These are phyloP conservation scores for Xylaria sp. DNA, from an alignment of 2,329 filamentous ascomycete species.

Conservation along the genomic window DNA sequence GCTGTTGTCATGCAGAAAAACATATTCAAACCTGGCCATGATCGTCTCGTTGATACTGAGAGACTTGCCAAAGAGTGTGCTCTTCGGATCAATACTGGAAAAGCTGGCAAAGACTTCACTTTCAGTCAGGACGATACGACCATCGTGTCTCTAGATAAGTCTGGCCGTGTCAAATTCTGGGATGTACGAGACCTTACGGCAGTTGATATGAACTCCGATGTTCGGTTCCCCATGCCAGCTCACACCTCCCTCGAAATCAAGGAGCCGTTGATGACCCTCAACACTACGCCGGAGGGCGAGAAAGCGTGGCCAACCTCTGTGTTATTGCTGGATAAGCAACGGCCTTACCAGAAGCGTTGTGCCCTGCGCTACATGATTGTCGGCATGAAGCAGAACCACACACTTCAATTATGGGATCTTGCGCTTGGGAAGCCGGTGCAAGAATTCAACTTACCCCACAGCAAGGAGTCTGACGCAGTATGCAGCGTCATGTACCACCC, in stretches of 20 bases:
- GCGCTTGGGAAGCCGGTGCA: conserved; percentile 94
- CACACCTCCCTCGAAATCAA: conserved; percentile 78
- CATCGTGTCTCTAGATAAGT: conserved; percentile 96
- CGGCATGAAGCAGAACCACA: conserved; percentile 99
- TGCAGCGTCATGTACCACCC: conserved; percentile 97
- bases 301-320: conserved; percentile 98
- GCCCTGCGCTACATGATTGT: conserved; percentile 96
- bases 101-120: conserved; percentile 97
- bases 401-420: conserved; percentile 97
- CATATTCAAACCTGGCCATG: conserved; percentile 70
- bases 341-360: conserved; percentile 88
- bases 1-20: conserved; percentile 70
- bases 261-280: conserved; percentile 85
- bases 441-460: conserved; percentile 95
- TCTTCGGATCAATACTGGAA: conserved; percentile 94
- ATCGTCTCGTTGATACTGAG: conserved; percentile 83
- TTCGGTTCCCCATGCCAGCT: conserved; percentile 62
- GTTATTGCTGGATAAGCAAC: conserved; percentile 93
- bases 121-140: conserved; percentile 97
- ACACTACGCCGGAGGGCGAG: conserved; percentile 85
- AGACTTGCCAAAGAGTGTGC: conserved; percentile 87
- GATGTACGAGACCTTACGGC: conserved; percentile 84
- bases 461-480: conserved; percentile 96
- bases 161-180: conserved; percentile 97
- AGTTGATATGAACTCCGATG: conserved; percentile 61